These are phyloP conservation scores for Colletotrichum somersetense DNA, from an alignment of 2,329 filamentous ascomycete genomes.

Conservation along the genomic window DNA sequence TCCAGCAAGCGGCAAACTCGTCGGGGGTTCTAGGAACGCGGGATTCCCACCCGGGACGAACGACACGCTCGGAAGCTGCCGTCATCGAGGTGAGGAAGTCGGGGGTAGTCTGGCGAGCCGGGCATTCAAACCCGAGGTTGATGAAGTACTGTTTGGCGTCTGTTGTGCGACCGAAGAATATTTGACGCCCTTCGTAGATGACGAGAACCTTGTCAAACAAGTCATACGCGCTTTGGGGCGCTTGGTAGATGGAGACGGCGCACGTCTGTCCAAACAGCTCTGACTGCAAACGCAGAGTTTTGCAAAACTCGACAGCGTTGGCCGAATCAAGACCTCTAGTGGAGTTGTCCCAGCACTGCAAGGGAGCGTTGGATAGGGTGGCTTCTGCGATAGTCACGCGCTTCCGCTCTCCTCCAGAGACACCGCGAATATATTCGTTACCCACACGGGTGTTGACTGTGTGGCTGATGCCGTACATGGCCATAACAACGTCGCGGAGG, in stretches of 20 bases:
- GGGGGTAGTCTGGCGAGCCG: slow-evolving; percentile 71
- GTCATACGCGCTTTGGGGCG: slow-evolving; percentile 70
- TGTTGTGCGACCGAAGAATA: slow-evolving; percentile 73
- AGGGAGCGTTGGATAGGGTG: slow-evolving; percentile 46
- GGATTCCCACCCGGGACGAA: slow-evolving; percentile 46
- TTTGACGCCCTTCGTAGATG: slow-evolving; percentile 75
- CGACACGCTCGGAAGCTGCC: slow-evolving; percentile 48
- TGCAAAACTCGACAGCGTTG: slow-evolving; percentile 44
- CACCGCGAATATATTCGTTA: slow-evolving; percentile 67
- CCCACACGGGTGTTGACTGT: slow-evolving; percentile 67
- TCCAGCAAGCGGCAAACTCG: slow-evolving; percentile 49
- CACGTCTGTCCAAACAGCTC: slow-evolving; percentile 46
- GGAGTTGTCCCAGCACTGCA: slow-evolving; percentile 59
- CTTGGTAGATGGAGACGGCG: slow-evolving; percentile 67
- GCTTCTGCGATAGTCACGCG: slow-evolving; percentile 55
- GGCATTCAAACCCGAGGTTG: slow-evolving; percentile 72
- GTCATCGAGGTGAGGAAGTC: slow-evolving; percentile 78
- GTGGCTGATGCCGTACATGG: slow-evolving; percentile 66
- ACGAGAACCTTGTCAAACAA: slow-evolving; percentile 74
- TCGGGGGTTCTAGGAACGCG: slow-evolving; percentile 49
- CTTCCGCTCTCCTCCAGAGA: slow-evolving; percentile 66
- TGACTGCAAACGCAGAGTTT: slow-evolving; percentile 47
- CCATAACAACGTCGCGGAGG: slow-evolving; percentile 66
- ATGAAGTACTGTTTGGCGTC: slow-evolving; percentile 75
- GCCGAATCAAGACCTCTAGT: slow-evolving; percentile 60